These are phyloP conservation scores for Fusarium avenaceum DNA, from an alignment of 2,329 filamentous ascomycete species.

Conservation along the genomic window DNA sequence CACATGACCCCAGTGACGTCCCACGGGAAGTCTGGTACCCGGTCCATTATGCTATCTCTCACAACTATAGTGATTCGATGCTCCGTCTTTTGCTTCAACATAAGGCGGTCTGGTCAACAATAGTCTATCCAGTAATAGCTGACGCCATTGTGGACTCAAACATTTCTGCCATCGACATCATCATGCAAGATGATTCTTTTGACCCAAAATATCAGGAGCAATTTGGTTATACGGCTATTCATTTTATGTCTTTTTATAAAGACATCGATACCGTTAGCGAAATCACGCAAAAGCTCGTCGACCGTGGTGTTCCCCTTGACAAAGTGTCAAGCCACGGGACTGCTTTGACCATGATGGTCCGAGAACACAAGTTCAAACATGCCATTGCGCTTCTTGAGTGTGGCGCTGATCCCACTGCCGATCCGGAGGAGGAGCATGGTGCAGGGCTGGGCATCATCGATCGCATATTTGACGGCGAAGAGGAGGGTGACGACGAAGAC, in stretches of 20 bases:
- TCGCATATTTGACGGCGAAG: not conserved
- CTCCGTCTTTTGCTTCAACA: conserved; percentile 5
- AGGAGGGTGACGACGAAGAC: not conserved
- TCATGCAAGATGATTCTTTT: not conserved
- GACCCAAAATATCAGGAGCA: not conserved
- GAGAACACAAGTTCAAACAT: not conserved
- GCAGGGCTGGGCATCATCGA: not conserved
- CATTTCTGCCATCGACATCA: not conserved
- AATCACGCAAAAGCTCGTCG: conserved; percentile 7
- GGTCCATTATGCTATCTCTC: conserved; percentile 14
- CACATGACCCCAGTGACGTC: not conserved
- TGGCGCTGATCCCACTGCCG: conserved; percentile 3
- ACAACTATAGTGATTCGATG: not conserved
- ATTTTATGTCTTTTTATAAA: not conserved
- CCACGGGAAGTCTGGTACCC: conserved; percentile 1
- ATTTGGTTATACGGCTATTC: not conserved
- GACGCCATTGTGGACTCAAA: not conserved
- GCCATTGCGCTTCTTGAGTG: conserved; percentile 14
- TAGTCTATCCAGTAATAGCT: not conserved
- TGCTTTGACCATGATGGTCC: not conserved
- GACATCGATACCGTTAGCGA: not conserved
- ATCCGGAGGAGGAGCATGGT: not conserved
- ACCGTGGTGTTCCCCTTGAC: conserved; percentile 7
- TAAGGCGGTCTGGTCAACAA: conserved; percentile 1
- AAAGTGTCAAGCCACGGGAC: not conserved